Percentiles rank a stretch among this genome's conserved stretches.
Evolutionary conservation across 352 stramenopile species (phyloP).

Genomic region (Globisporangium spiculum): DNA sequence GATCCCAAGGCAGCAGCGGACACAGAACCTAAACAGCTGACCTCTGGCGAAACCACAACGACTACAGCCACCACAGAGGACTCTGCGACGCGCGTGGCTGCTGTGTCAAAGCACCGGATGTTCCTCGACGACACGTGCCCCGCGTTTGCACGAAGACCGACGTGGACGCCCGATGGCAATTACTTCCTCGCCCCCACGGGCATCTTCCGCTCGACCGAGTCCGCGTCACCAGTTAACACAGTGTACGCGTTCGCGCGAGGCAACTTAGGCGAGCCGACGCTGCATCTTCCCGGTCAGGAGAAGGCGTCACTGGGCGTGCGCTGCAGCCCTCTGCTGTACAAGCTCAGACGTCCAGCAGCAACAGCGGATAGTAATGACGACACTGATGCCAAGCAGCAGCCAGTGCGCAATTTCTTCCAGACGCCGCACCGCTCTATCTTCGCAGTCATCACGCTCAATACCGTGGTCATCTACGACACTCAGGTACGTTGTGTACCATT

Average conservation of each 20-base stretch:
- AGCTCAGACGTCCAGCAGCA: conserved; percentile 43
- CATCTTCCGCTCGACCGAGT: conserved; percentile 51
- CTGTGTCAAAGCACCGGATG: conserved; percentile 70
- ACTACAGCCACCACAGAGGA: not conserved
- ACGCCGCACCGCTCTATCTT: conserved; percentile 88
- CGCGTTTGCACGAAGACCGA: conserved; percentile 92
- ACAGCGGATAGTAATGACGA: not conserved
- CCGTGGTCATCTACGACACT: conserved; percentile 95
- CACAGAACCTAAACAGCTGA: conserved; percentile 9
- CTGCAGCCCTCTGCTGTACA: conserved; percentile 92
- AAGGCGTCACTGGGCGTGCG: conserved; percentile 93
- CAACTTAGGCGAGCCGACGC: conserved; percentile 87
- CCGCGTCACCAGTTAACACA: conserved; percentile 56
- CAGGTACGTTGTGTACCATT: conserved; percentile 45
- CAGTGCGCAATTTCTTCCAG: conserved; percentile 70
- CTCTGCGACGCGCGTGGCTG: conserved; percentile 5
- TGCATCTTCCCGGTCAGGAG: conserved; percentile 91
- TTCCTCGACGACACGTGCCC: conserved; percentile 94
- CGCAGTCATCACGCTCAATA: conserved; percentile 92
- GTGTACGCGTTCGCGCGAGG: conserved; percentile 95
- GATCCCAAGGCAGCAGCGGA: conserved; percentile 14
- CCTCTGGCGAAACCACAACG: not conserved
- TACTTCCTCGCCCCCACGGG: conserved; percentile 90
- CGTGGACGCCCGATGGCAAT: conserved; percentile 92
- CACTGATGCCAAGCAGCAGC: not conserved